phyloP scores from a whole-genome alignment of 768 basidiomycete genomes.

The Roridomyces roridus region DNA sequence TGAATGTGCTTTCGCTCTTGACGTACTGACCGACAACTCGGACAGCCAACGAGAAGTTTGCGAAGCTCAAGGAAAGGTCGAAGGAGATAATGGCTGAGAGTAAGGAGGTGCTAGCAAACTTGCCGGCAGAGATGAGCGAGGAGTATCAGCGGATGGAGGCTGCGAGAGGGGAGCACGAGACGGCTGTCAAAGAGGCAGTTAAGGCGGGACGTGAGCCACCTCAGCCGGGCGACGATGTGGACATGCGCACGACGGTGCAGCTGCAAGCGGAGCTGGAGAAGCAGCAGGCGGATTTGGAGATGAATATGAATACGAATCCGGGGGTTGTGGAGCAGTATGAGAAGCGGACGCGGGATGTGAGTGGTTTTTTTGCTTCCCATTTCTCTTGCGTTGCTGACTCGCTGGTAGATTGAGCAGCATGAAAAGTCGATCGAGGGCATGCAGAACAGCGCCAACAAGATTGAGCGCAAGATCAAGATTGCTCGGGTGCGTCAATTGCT shows the following conservation, averaged over 20 bases:
- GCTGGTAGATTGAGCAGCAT: slow-evolving; percentile 66
- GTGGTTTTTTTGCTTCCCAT: slow-evolving; percentile 33
- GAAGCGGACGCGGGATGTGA: slow-evolving; percentile 73
- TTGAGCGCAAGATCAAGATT: slow-evolving; percentile 66
- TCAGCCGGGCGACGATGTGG: slow-evolving; percentile 42
- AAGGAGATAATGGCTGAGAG: slow-evolving; percentile 41
- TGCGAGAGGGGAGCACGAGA: slow-evolving; percentile 45
- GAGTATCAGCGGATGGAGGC: slow-evolving; percentile 59
- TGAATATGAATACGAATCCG: slow-evolving; percentile 75
- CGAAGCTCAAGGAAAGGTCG: slow-evolving; percentile 50
- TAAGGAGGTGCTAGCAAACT: slow-evolving; percentile 41
- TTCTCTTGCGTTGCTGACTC: too few relatives aligned
- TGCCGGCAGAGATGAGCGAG: slow-evolving; percentile 55
- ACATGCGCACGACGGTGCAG: slow-evolving; percentile 60
- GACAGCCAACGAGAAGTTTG: slow-evolving; percentile 58
- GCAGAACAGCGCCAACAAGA: slow-evolving; percentile 53
- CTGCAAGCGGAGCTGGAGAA: slow-evolving; percentile 66
- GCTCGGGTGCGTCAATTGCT: slow-evolving; percentile 56
- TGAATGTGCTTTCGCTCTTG: neutral
- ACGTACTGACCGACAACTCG: too few relatives aligned
- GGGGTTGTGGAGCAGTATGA: slow-evolving; percentile 84
- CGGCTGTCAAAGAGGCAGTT: slow-evolving; percentile 39
- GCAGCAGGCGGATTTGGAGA: slow-evolving; percentile 69
- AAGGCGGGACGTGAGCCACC: slow-evolving; percentile 38
- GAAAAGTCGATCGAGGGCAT: slow-evolving; percentile 58